phyloP scores from a whole-genome alignment of 768 basidiomycete genomes.

The Podaxis rugospora region DNA sequence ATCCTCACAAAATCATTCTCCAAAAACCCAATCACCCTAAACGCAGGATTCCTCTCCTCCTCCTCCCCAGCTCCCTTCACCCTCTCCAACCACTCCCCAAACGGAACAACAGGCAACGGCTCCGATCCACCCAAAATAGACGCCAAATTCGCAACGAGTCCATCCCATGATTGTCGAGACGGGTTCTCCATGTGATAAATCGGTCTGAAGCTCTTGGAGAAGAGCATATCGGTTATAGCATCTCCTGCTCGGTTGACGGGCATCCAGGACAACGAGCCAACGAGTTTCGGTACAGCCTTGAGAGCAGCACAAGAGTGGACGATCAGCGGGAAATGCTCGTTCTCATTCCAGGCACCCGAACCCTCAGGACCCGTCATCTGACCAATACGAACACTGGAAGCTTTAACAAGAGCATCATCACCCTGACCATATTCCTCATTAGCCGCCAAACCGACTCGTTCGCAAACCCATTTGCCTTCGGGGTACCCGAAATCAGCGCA shows the following conservation, averaged over 20 bases:
- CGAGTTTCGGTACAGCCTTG: constrained; percentile 22
- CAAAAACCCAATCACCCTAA: constrained; percentile 25
- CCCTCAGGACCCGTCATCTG: constrained; percentile 34
- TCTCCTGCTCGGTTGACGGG: constrained; percentile 28
- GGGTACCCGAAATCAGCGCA: constrained; percentile 32
- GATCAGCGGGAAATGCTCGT: constrained; percentile 31
- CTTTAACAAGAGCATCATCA: constrained; percentile 4
- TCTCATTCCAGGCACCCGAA: constrained; percentile 33
- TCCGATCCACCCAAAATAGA: constrained; percentile 16
- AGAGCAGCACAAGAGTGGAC: constrained; percentile 26
- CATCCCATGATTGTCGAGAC: constrained; percentile 29
- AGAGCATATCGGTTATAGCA: constrained; percentile 26
- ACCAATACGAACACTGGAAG: constrained; percentile 26
- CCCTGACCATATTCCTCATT: constrained; percentile 21
- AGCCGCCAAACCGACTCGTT: constrained; percentile 24
- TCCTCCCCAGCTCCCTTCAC: constrained; percentile 23
- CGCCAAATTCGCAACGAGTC: constrained; percentile 23
- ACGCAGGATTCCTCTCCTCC: constrained; percentile 22
- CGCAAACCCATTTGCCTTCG: constrained; percentile 32
- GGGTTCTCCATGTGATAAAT: constrained; percentile 34
- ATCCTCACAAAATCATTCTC: constrained; percentile 29
- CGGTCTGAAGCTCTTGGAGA: constrained; percentile 25
- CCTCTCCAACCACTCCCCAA: constrained; percentile 24
- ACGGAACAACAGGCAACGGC: constrained; percentile 22
- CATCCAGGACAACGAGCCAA: constrained; percentile 33